phyloP scores from a whole-genome alignment of 176 grass and related monocot species.

The Lolium rigidum region DNA sequence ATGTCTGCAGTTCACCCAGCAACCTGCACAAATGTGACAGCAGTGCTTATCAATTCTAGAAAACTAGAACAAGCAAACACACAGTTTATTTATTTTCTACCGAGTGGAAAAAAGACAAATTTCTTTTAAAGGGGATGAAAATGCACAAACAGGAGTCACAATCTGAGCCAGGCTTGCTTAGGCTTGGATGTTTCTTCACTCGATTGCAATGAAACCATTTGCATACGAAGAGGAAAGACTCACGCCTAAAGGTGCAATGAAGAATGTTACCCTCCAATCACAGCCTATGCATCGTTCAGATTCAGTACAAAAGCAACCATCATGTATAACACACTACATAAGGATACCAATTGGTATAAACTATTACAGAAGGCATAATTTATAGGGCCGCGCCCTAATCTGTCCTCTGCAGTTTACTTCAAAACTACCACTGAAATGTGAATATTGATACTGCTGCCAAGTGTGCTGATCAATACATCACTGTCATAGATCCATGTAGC shows the following conservation, averaged over 20 bases:
- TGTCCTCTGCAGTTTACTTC: not conserved
- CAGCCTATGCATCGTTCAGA: not conserved
- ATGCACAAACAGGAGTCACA: not conserved
- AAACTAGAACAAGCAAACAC: not conserved
- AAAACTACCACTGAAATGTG: not conserved
- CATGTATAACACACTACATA: not conserved
- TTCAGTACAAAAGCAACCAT: constrained; percentile 11
- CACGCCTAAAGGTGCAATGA: not conserved
- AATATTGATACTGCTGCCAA: not conserved
- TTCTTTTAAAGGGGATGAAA: not conserved
- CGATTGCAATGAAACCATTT: not conserved
- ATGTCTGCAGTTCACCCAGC: not conserved
- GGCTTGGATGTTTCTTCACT: not conserved
- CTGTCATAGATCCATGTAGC: not conserved
- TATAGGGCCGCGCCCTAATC: not conserved
- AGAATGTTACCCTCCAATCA: not conserved
- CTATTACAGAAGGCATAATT: not conserved
- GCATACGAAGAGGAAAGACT: not conserved
- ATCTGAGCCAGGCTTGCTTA: not conserved
- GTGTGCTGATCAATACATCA: not conserved
- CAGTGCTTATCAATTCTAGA: not conserved
- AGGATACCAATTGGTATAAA: not conserved
- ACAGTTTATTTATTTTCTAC: not conserved
- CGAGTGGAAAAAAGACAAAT: not conserved
- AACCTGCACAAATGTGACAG: constrained; percentile 7